These are phyloP conservation scores for Angophora floribunda DNA, from an alignment of 345 rosid species.

Conservation along the genomic window DNA sequence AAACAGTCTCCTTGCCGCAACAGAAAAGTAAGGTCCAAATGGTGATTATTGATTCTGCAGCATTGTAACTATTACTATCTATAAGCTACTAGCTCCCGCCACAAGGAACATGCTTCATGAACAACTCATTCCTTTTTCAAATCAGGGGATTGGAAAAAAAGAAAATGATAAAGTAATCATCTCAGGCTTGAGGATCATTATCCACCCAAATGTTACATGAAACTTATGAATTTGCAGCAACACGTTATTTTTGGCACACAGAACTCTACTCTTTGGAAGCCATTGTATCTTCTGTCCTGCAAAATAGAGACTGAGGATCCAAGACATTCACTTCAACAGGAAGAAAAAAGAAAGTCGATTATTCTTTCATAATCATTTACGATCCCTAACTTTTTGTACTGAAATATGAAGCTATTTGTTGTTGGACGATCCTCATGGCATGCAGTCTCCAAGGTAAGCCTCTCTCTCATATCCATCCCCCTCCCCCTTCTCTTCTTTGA, in stretches of 20 bases:
- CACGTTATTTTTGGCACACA: not conserved
- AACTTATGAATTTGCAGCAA: not conserved
- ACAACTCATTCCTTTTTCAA: not conserved
- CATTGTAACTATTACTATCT: not conserved
- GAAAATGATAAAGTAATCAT: not conserved
- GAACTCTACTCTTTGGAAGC: not conserved
- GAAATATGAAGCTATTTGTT: not conserved
- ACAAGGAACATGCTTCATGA: not conserved
- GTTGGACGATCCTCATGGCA: not conserved
- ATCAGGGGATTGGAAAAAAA: not conserved
- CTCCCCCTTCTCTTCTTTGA: not conserved
- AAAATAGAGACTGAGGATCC: not conserved
- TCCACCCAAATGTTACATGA: not conserved
- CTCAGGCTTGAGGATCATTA: not conserved
- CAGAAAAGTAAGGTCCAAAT: not conserved
- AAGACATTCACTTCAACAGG: not conserved
- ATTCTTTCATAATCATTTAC: not conserved
- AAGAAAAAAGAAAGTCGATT: not conserved
- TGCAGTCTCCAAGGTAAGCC: not conserved
- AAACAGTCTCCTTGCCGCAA: not conserved
- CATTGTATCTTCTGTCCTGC: not conserved
- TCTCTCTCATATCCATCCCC: not conserved
- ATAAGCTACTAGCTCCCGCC: not conserved
- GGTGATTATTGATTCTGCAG: not conserved
- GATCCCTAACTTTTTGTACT: not conserved